Evolutionary conservation across 2,329 filamentous ascomycete genomes (phyloP), one percentile per base, ranked within the genome.

Genomic region (Bimuria novae-zelandiae): DNA sequence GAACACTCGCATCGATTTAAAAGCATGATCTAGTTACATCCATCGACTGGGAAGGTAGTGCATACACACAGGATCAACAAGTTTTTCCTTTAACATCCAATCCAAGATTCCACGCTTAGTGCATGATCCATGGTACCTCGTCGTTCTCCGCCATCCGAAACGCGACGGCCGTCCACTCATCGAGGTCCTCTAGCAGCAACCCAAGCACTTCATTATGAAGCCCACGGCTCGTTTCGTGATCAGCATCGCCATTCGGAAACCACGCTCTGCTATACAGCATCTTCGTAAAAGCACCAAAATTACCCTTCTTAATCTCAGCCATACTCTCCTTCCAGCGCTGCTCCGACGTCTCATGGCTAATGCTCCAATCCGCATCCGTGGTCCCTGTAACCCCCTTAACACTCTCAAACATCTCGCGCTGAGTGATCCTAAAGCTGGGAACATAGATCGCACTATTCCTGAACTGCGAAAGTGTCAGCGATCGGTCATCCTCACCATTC

Each of bases 381-480:
- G 73, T 73, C 2, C 62, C 62, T 1, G 73, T 75, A 0, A 68
- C 72, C 7, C 67, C 65, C 41, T 66, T 63, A 1, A 72, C 50
- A 1, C 70, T 62, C 7, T 67, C 69, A 19, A 77, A 65, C 61
- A 77, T 70, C 11, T 76, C 65, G 14, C 54, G 59, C 44, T 78
- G 75, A 8, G 51, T 73, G 21, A 75, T 47, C 1, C 56, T 49
- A 54, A 76, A 77, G 4, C 71, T 73, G 0, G 65, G 67, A 3
- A 76, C 52, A 51, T 71, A 75, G 1, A 73, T 54, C 52, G 67
- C 69, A 16, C 63, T 63, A 49, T 77, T 77, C 19, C 55, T 52
- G 27, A 62, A 68, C 11, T 44, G 23, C 29, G 29, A 43, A 6
- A 67, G 30, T 7, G 59, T 65, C 21, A 52, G 35, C 25, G 47